A percentile compares a stretch with the other conserved stretches of the same genome.
These are phyloP conservation scores for Tetraselmis striata DNA, from an alignment of 139 green algal species.

Conservation along the genomic window DNA sequence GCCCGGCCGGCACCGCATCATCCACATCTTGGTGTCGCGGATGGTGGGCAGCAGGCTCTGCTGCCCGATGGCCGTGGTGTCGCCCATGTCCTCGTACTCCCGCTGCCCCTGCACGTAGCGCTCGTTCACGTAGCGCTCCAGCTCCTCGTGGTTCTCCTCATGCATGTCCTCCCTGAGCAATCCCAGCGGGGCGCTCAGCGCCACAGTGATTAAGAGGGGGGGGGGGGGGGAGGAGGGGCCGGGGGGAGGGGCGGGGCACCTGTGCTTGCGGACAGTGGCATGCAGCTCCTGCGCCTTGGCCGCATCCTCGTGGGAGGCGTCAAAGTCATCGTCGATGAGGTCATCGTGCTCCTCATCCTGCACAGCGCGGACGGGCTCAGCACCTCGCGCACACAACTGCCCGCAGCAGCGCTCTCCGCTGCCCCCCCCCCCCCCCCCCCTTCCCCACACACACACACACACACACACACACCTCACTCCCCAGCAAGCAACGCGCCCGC, in stretches of 20 bases:
- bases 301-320: background rate
- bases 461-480: too few relatives aligned
- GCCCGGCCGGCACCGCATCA: conserved; percentile 66
- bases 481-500: background rate
- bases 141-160: conserved; percentile 73
- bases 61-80: conserved; percentile 66
- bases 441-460: too few relatives aligned
- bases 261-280: background rate
- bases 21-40: conserved; percentile 91
- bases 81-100: conserved; percentile 17
- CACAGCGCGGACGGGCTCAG: background rate
- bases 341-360: background rate
- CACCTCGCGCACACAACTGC: too few relatives aligned
- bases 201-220: background rate
- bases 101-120: conserved; percentile 38
- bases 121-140: conserved; percentile 74
- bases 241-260: background rate
- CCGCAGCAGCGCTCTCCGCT: background rate
- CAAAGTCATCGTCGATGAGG: background rate
- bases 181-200: background rate
- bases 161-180: conserved; percentile 10
- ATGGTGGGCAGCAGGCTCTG: conserved; percentile 84
- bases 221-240: too few relatives aligned
- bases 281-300: background rate
- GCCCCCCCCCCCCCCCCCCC: too few relatives aligned